These are phyloP conservation scores for Aspergillus biplanus DNA, from an alignment of 495 filamentous ascomycete genomes.

Conservation along the genomic window DNA sequence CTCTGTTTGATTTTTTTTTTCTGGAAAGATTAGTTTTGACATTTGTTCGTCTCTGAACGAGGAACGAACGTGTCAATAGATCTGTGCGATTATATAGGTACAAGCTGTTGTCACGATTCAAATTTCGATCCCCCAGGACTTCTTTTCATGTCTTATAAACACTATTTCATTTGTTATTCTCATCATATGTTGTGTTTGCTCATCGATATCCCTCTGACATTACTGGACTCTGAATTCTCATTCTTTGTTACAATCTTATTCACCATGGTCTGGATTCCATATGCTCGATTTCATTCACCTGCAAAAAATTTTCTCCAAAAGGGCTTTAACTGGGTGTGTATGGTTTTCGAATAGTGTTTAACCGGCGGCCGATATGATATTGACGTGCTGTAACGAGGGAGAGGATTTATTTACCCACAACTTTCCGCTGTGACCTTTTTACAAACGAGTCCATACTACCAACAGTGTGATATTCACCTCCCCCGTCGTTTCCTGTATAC, in stretches of 20 bases:
- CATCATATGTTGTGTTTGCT: background rate
- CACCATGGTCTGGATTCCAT: background rate
- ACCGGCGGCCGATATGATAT: background rate
- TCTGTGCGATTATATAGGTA: conserved; percentile 28
- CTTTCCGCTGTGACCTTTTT: too few relatives aligned
- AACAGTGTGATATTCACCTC: background rate
- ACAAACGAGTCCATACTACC: background rate
- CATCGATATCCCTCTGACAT: background rate
- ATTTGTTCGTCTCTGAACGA: conserved; percentile 14
- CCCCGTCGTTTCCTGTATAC: background rate
- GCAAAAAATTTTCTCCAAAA: background rate
- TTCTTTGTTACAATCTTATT: background rate
- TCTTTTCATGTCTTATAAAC: conserved; percentile 6
- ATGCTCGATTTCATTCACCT: background rate
- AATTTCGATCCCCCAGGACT: conserved; percentile 8
- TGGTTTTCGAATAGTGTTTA: background rate
- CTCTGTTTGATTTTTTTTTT: conserved; percentile 32
- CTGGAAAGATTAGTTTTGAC: conserved; percentile 26
- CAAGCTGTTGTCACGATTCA: conserved; percentile 25
- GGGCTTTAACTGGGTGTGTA: background rate
- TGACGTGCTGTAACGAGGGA: background rate
- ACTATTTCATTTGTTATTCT: conserved; percentile 7
- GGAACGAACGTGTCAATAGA: conserved; percentile 27
- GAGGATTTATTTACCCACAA: too few relatives aligned
- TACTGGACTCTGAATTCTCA: background rate